These are phyloP conservation scores for Pichiaceae sp. DNA, from an alignment of 1,139 yeast genomes.

Conservation along the genomic window DNA sequence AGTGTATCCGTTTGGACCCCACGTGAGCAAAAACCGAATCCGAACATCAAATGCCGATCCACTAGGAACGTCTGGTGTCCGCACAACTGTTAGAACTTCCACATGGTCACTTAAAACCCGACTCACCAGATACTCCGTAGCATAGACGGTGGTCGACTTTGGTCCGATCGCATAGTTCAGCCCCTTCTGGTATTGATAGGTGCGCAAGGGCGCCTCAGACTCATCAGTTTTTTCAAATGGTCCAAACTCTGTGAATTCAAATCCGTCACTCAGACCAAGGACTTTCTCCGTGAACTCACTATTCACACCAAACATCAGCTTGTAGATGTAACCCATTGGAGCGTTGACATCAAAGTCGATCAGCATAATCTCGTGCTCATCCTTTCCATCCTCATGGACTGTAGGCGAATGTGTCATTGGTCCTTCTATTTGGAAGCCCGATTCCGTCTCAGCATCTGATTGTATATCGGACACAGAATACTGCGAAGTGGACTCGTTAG, in stretches of 20 bases:
- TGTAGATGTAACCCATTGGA: constrained; percentile 43
- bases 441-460: constrained; percentile 3
- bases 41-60: constrained; percentile 45
- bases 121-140: constrained; percentile 36
- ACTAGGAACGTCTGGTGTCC: constrained; percentile 55
- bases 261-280: constrained; percentile 38
- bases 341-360: constrained; percentile 27
- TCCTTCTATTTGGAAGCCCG: constrained; percentile 31
- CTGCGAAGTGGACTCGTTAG: constrained; percentile 5
- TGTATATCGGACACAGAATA: constrained; percentile 11
- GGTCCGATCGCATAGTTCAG: constrained; percentile 52
- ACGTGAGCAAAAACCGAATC: constrained; percentile 39
- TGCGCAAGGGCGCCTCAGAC: constrained; percentile 28
- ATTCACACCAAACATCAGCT: constrained; percentile 39
- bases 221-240: constrained; percentile 27
- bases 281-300: constrained; percentile 33
- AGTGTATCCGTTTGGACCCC: constrained; percentile 39
- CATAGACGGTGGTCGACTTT: constrained; percentile 44
- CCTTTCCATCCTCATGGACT: constrained; percentile 14
- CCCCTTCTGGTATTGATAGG: constrained; percentile 36
- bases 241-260: constrained; percentile 35
- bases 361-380: constrained; percentile 25
- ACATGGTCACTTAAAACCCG: constrained; percentile 32
- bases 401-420: constrained; percentile 31
- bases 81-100: constrained; percentile 31